Evolutionary conservation across 805 yeast species (phyloP).

Genomic region (Spathaspora passalidarum): DNA sequence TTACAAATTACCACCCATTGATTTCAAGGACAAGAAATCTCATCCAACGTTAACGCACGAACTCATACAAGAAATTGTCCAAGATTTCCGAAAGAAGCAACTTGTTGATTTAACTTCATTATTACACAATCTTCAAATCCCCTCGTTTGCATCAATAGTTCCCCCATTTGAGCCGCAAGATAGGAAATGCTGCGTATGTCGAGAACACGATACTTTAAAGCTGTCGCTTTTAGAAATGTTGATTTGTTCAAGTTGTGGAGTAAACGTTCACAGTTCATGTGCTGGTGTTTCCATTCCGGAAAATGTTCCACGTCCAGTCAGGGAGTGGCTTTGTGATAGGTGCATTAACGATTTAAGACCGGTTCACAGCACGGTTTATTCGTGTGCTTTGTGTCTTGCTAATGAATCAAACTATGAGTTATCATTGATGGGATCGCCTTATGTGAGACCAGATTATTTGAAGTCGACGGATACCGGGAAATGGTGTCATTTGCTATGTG

Average conservation of each 20-base stretch:
- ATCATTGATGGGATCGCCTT: conserved; percentile 38
- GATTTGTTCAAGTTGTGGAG: conserved; percentile 63
- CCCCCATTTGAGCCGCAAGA: conserved; percentile 21
- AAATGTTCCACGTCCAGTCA: conserved; percentile 22
- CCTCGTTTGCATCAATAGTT: conserved; percentile 12
- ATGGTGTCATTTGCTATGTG: conserved; percentile 81
- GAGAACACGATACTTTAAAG: conserved; percentile 30
- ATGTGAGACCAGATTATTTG: conserved; percentile 57
- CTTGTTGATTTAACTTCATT: conserved; percentile 25
- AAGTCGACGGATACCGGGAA: conserved; percentile 57
- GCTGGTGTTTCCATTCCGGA: conserved; percentile 46
- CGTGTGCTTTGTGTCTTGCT: conserved; percentile 64
- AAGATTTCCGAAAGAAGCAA: conserved; percentile 19
- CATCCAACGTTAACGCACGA: conserved; percentile 1
- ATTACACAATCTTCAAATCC: conserved; percentile 15
- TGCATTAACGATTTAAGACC: conserved; percentile 74
- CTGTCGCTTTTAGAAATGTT: conserved; percentile 35
- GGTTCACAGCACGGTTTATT: conserved; percentile 49
- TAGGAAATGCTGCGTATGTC: conserved; percentile 59
- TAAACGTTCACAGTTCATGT: conserved; percentile 68
- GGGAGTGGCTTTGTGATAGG: conserved; percentile 75
- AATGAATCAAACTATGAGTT: conserved; percentile 49
- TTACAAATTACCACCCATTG: conserved; percentile 15
- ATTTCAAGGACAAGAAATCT: conserved; percentile 1
- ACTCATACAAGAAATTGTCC: conserved; percentile 11